Percentiles rank a stretch among this genome's conserved stretches.
Evolutionary conservation across 192 early-diverging fungal species (phyloP).

Genomic region (Gryganskiella cystojenkinii): DNA sequence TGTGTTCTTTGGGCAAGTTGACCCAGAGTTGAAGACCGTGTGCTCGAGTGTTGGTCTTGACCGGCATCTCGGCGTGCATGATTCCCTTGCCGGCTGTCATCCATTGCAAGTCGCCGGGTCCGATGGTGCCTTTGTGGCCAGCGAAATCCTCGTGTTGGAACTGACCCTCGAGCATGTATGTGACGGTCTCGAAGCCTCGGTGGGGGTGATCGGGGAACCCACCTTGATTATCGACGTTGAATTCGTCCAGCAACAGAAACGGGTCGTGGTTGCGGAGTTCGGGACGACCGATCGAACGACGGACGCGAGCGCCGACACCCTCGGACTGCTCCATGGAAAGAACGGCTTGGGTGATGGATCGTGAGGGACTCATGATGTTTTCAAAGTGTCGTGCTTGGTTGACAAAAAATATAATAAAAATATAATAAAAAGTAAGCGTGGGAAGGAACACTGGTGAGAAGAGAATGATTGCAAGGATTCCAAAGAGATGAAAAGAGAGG

Average conservation of each 20-base stretch:
- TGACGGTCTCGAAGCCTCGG: conserved; percentile 53
- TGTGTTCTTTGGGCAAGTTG: conserved; percentile 61
- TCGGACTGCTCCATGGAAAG: conserved; percentile 44
- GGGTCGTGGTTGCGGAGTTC: conserved; percentile 21
- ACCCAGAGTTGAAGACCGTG: conserved; percentile 70
- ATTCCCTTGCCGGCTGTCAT: conserved; percentile 70
- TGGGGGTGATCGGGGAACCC: conserved; percentile 57
- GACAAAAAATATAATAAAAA: too few relatives aligned
- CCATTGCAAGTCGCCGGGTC: too few relatives aligned
- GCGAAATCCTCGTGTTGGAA: too few relatives aligned
- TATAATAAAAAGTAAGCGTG: too few relatives aligned
- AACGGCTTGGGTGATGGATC: not conserved
- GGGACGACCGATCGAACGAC: too few relatives aligned
- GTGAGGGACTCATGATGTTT: not conserved
- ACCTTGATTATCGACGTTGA: conserved; percentile 21
- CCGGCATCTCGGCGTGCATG: conserved; percentile 63
- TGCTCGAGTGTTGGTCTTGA: conserved; percentile 36
- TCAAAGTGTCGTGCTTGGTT: too few relatives aligned
- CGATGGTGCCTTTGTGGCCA: too few relatives aligned
- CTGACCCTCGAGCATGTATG: too few relatives aligned
- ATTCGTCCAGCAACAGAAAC: conserved; percentile 31
- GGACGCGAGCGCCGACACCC: too few relatives aligned
- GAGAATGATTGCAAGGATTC: too few relatives aligned
- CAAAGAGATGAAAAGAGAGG: too few relatives aligned
- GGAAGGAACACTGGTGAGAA: too few relatives aligned